These are phyloP conservation scores for Paraphoma chrysanthemicola DNA, from an alignment of 2,329 filamentous ascomycete species.

Conservation along the genomic window DNA sequence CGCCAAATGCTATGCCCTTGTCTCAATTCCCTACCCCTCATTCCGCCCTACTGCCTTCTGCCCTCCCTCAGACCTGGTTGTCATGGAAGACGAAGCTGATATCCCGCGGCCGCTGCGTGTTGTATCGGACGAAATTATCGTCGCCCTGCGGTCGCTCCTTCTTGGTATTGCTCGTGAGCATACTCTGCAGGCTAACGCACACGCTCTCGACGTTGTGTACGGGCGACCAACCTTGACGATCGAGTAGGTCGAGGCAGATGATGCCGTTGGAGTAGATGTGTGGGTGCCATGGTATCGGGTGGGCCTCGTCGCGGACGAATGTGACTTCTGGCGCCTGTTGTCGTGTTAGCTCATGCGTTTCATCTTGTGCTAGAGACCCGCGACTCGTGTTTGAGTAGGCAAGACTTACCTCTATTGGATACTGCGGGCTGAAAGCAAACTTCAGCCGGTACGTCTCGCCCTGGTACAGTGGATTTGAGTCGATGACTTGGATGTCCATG, in stretches of 20 bases:
- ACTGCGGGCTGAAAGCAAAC: conserved; percentile 82
- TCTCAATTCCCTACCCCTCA: neutral
- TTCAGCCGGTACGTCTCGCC: conserved; percentile 82
- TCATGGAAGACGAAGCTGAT: conserved; percentile 96
- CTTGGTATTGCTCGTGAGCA: conserved; percentile 94
- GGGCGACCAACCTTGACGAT: conserved; percentile 88
- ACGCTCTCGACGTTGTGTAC: conserved; percentile 97
- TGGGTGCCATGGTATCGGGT: conserved; percentile 87
- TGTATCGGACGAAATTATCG: conserved; percentile 83
- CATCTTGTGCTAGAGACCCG: neutral
- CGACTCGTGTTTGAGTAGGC: neutral
- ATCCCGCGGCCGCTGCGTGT: conserved; percentile 80
- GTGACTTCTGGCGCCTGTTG: conserved; percentile 88
- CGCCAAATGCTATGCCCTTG: conserved; percentile 1
- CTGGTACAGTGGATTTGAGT: conserved; percentile 86
- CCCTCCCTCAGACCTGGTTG: conserved; percentile 60
- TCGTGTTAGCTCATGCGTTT: neutral
- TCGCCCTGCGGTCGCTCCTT: conserved; percentile 91
- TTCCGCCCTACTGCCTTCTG: no score
- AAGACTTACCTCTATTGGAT: conserved; percentile 75
- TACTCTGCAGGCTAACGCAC: conserved; percentile 96
- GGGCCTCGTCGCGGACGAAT: conserved; percentile 70
- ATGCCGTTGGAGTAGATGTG: conserved; percentile 99
- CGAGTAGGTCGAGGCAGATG: conserved; percentile 94
- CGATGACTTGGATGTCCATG: conserved; percentile 89